Base-by-base conservation (phyloP, 1,284 basidiomycete genomes). In the Austroboletus novae-zelandiae region DNA sequence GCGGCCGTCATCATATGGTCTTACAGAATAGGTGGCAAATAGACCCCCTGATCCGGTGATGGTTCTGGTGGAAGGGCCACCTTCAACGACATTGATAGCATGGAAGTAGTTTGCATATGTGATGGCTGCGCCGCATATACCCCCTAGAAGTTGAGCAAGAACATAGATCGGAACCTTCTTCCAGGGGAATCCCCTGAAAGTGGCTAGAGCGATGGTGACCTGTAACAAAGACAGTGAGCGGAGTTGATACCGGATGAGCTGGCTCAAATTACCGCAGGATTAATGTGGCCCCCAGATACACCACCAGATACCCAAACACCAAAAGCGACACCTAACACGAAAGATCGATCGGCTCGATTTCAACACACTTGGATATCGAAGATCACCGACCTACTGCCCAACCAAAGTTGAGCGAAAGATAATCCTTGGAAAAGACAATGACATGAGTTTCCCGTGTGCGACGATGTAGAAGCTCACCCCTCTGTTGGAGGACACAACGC, bases 221-320 rank as follows among this genome's bases (percentile, higher is more conserved):
- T 79, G 53, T 11, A 17, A 18, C 40, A 43, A 13, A 23, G 18
- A 25, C 13, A 35, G 23, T 71, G 20, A 23, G 20, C 20, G 4
- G 20, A 23, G 0, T 23, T 23, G 20, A 23, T 5, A 23, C 20
- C 20, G 20, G 20, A 5, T 5, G 20, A 23, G 20, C 20, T 23
- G 20, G 20, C 20, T 23, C 20, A 2, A 23, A 23, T 23, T 66
- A 82, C 87, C 23, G 86, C 86, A 40, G 88, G 89, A 61, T 91
- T 91, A 56, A 90, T 79, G 61, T 91, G 88, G 31, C 86, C 89
- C n/a, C 88, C 86, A 43, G 86, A 87, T 51, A 87, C 78, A 41
- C 81, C 81, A 44, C 74, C 77, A 13, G 78, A 77, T 6, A 81
- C 71, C 84, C 84, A 89, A 3, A 84, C 84, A 36, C 85, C 87